A percentile compares a stretch with the other conserved stretches of the same genome.
Conservation (phyloP, 495 filamentous ascomycete species). For the Entonaema liquescens region DNA sequence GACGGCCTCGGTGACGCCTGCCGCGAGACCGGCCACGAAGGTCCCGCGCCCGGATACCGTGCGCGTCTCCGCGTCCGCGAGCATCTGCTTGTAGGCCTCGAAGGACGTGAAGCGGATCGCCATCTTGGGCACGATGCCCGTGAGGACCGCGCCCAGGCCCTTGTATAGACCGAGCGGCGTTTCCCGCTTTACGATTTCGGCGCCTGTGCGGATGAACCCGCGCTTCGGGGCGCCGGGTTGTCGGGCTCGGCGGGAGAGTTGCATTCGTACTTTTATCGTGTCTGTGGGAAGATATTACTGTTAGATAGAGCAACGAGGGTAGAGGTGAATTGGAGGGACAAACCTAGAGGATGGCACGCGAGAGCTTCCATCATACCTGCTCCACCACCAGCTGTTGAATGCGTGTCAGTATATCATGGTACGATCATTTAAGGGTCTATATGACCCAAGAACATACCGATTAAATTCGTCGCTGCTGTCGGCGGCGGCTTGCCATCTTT, state of each 20-base stretch:
- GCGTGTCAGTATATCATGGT: slow-evolving; percentile 41
- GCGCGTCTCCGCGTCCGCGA: slow-evolving; percentile 76
- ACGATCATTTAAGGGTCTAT: slow-evolving; percentile 3
- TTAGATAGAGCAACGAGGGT: slow-evolving; percentile 24
- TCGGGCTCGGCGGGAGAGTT: slow-evolving; percentile 86
- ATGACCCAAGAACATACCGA: slow-evolving; percentile 67
- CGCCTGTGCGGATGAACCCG: slow-evolving; percentile 87
- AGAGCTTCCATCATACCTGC: slow-evolving; percentile 99
- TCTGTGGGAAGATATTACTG: slow-evolving; percentile 56
- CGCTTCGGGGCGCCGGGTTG: slow-evolving; percentile 83
- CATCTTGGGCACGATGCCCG: slow-evolving; percentile 99
- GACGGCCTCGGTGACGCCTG: slow-evolving; percentile 95
- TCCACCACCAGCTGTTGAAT: slow-evolving; percentile 84
- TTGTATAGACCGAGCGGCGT: slow-evolving; percentile 95
- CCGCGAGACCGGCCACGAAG: slow-evolving; percentile 89
- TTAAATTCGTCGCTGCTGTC: slow-evolving; percentile 89
- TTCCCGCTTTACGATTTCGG: slow-evolving; percentile 87
- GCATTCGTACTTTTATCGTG: slow-evolving; percentile 99
- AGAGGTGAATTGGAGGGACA: slow-evolving; percentile 37
- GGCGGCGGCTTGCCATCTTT: slow-evolving; percentile 79
- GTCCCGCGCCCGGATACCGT: slow-evolving; percentile 75
- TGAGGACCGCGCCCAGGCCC: slow-evolving; percentile 92
- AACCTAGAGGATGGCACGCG: slow-evolving; percentile 94
- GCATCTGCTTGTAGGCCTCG: slow-evolving; percentile 88
- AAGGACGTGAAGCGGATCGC: slow-evolving; percentile 98